Evolutionary conservation across 2,329 filamentous ascomycete genomes (phyloP).

Genomic region (Clonostachys rhizophaga): DNA sequence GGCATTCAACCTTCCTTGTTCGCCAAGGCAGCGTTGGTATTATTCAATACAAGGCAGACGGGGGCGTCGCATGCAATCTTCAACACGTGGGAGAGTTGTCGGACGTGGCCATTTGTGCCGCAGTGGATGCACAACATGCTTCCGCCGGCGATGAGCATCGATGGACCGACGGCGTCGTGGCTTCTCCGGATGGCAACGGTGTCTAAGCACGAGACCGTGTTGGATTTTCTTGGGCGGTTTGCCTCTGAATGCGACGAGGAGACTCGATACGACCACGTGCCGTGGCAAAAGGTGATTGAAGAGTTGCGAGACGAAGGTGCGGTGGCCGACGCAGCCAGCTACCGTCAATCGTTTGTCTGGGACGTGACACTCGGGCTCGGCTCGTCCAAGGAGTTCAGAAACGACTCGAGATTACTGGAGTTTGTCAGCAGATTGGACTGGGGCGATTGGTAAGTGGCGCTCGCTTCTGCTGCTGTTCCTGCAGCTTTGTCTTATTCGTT

Average conservation of each 20-base stretch:
- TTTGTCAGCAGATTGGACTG: slow-evolving; percentile 26
- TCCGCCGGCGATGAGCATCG: slow-evolving; percentile 27
- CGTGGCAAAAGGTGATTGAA: slow-evolving; percentile 23
- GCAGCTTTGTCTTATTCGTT: background rate
- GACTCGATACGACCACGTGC: slow-evolving; percentile 20
- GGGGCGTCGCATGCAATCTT: slow-evolving; percentile 21
- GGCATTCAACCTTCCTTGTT: slow-evolving; percentile 18
- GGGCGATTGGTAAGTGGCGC: slow-evolving; percentile 25
- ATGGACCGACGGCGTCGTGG: slow-evolving; percentile 28
- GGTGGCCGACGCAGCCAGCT: slow-evolving; percentile 23
- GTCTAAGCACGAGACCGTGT: slow-evolving; percentile 12
- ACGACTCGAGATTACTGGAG: slow-evolving; percentile 14
- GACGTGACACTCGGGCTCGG: slow-evolving; percentile 24
- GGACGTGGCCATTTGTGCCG: slow-evolving; percentile 29
- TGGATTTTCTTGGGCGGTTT: slow-evolving; percentile 18
- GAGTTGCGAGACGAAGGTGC: slow-evolving; percentile 23
- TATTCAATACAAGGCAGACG: slow-evolving; percentile 27
- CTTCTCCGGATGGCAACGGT: slow-evolving; percentile 24
- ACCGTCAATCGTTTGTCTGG: slow-evolving; percentile 30
- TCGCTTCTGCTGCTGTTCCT: background rate
- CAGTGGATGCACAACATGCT: slow-evolving; percentile 24
- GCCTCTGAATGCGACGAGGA: slow-evolving; percentile 14
- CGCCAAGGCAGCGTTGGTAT: slow-evolving; percentile 19
- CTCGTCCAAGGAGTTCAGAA: slow-evolving; percentile 6
- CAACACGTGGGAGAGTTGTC: slow-evolving; percentile 23